Base-by-base conservation (phyloP, 2,329 filamentous ascomycete genomes). In the Nakataea oryzae region DNA sequence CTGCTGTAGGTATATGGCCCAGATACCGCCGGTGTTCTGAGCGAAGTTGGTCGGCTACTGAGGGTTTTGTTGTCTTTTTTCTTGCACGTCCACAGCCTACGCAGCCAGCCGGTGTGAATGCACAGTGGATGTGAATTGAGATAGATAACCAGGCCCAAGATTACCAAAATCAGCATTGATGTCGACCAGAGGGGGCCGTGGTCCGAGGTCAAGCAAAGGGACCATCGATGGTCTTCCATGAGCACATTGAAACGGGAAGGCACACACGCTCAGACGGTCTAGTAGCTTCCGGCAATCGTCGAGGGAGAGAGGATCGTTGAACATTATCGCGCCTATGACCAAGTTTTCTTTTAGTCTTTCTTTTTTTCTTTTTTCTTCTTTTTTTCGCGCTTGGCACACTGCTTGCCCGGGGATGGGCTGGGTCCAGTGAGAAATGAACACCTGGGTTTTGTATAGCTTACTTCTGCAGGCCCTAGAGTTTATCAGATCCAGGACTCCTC, bases 221-320 rank as follows among this genome's bases (percentile, higher is more conserved):
- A 82, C 80, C 80, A 89, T 83, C 41, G 83, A 86, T 1, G 86
- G 86, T 61, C 86, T 78, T 0, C 91, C 91, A 76, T 96, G 91
- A 1, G 91, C 91, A 73, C 91, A 96, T 70, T 91, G 87, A 66
- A 95, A 95, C 0, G 91, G 90, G 65, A 93, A 90, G 0, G 78
- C 79, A 66, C 88, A 92, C 0, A 68, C 70, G 0, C 81, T 79
- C n/a, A 95, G 74, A 3, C 78, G 78, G 1, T 62, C 64, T 0
- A 93, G 71, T 41, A 95, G 72, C 0, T 72, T 70, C 12, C 74
- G 66, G 67, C 90, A 93, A 65, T 91, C 80, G 0, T 78, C 73
- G 0, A 70, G 65, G 0, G 78, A 79, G 9, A 95, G 74, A 7
- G 75, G 70, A 68, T 96, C 91, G 67, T 93, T 93, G 74, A 96